Conservation (phyloP, 352 stramenopile genomes). For the Aphanomyces stellatus region DNA sequence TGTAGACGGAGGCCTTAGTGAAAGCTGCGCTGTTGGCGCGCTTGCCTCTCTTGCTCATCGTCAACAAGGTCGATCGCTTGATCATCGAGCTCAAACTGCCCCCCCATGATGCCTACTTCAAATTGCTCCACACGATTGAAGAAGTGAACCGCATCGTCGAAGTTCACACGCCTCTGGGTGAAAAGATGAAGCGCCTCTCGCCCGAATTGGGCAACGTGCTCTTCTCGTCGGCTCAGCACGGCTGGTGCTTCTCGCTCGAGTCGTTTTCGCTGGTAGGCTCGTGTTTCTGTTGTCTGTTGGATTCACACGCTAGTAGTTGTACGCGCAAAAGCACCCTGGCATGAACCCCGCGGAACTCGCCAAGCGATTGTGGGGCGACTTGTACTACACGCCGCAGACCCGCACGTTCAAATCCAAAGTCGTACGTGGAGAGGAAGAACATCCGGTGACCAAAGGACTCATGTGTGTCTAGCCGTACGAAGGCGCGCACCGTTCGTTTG, state of each 20-base stretch:
- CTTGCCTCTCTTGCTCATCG: conserved; percentile 83
- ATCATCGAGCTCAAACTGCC: conserved; percentile 98
- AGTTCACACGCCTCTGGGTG: conserved; percentile 39
- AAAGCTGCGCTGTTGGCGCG: conserved; percentile 87
- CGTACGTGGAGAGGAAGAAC: conserved; percentile 31
- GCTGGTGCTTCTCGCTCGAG: conserved; percentile 95
- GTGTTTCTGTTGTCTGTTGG: background rate
- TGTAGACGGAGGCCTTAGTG: conserved; percentile 91
- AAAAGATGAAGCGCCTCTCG: conserved; percentile 63
- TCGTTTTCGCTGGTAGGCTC: conserved; percentile 87
- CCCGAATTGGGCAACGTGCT: conserved; percentile 95
- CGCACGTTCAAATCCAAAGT: conserved; percentile 87
- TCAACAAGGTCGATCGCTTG: conserved; percentile 99
- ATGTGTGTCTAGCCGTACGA: conserved; percentile 50
- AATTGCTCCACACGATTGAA: conserved; percentile 96
- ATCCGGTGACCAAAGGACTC: background rate
- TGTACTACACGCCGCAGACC: conserved; percentile 92
- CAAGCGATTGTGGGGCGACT: conserved; percentile 95
- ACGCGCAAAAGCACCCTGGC: conserved; percentile 54
- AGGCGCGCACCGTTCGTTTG: conserved; percentile 90
- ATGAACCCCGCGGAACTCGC: conserved; percentile 83
- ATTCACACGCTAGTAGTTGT: conserved; percentile 31
- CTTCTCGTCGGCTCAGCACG: conserved; percentile 94
- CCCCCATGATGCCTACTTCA: conserved; percentile 97
- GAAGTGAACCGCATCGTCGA: conserved; percentile 92